phyloP scores from a whole-genome alignment of 768 basidiomycete genomes.

The Dendrothele bispora region DNA sequence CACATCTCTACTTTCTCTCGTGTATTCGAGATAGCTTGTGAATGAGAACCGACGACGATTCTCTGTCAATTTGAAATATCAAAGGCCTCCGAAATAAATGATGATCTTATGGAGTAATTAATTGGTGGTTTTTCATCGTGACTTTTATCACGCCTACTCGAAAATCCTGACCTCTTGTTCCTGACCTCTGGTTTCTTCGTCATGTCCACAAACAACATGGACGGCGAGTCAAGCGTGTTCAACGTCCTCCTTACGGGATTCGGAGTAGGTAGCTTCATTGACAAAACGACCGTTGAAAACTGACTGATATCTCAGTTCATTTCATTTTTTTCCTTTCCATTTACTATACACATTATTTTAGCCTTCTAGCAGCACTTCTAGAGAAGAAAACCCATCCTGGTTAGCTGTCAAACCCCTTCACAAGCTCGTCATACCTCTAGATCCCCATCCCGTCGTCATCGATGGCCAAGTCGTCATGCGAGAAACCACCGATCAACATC shows the following conservation, averaged over 20 bases:
- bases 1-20: too few relatives aligned
- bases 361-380: slow-evolving; percentile 51
- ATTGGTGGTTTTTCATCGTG: too few relatives aligned
- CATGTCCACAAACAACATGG: too few relatives aligned
- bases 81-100: too few relatives aligned
- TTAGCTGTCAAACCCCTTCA: slow-evolving; percentile 64
- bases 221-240: slow-evolving; percentile 34
- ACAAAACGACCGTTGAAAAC: too few relatives aligned
- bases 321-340: slow-evolving; percentile 14
- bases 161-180: too few relatives aligned
- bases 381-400: slow-evolving; percentile 78
- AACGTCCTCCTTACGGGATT: slow-evolving; percentile 52
- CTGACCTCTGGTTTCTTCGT: too few relatives aligned
- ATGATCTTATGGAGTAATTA: too few relatives aligned
- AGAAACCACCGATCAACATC: slow-evolving; percentile 19
- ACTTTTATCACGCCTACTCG: too few relatives aligned
- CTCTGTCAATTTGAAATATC: too few relatives aligned
- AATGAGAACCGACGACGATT: too few relatives aligned
- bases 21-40: too few relatives aligned
- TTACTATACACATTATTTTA: slow-evolving; percentile 26
- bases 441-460: slow-evolving; percentile 15
- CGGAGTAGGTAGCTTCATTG: slow-evolving; percentile 47
- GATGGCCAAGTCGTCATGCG: slow-evolving; percentile 19
- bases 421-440: slow-evolving; percentile 28
- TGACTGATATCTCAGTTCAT: not conserved